Percentiles rank a stretch among this genome's conserved stretches.
Evolutionary conservation across 2,329 filamentous ascomycete genomes (phyloP).

Genomic region (Phaeosphaeria sp.): DNA sequence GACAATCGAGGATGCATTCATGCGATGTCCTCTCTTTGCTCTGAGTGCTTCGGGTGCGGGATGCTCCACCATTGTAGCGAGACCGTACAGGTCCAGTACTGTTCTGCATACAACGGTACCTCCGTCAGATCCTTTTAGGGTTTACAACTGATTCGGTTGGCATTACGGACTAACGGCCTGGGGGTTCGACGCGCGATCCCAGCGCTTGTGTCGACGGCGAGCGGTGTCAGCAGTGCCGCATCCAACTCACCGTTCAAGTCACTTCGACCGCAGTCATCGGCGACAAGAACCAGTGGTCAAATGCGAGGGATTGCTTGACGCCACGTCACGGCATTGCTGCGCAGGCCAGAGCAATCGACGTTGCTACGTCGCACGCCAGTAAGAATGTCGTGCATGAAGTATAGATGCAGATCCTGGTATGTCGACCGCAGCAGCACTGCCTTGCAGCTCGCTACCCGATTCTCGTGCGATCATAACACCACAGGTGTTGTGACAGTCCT

Average conservation of each 20-base stretch:
- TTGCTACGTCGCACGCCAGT: not conserved
- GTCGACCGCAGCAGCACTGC: not conserved
- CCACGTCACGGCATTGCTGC: not conserved
- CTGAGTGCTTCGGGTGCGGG: not conserved
- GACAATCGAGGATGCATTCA: not conserved
- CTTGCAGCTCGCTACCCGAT: not conserved
- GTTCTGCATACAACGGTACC: not conserved
- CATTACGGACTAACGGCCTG: not conserved
- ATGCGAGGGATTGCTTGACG: not conserved
- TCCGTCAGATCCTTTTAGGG: not conserved
- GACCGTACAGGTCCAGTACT: not conserved
- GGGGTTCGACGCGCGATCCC: not conserved
- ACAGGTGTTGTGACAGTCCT: not conserved
- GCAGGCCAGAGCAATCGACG: not conserved
- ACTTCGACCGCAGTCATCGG: not conserved
- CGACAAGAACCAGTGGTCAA: not conserved
- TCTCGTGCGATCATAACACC: not conserved
- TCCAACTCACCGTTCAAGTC: not conserved
- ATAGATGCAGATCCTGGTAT: not conserved
- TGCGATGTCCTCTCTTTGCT: not conserved
- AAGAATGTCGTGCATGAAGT: not conserved
- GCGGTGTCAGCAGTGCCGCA: not conserved
- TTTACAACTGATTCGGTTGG: not conserved
- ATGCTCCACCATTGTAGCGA: not conserved
- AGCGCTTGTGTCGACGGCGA: not conserved